Evolutionary conservation across 805 yeast genomes (phyloP).

Genomic region (Yarrowia sp.): DNA sequence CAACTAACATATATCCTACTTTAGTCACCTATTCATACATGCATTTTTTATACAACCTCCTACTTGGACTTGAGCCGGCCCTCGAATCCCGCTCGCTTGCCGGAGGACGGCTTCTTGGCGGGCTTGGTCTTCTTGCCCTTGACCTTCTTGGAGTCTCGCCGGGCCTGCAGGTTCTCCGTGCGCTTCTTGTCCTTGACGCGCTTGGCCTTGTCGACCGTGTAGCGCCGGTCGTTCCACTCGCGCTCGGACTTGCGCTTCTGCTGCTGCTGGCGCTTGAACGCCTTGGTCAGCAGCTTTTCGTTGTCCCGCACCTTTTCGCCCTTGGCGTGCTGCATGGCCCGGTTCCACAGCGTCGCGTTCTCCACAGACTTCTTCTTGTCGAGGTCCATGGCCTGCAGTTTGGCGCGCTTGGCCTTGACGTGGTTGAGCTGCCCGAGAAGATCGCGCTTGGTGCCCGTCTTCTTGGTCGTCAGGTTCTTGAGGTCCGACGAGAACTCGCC

Average conservation of each 20-base stretch:
- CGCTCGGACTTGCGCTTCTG: slow-evolving; percentile 80
- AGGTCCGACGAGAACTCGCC: slow-evolving; percentile 77
- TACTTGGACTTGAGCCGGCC: slow-evolving; percentile 44
- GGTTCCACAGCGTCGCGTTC: slow-evolving; percentile 82
- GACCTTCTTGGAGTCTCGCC: slow-evolving; percentile 82
- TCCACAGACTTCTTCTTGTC: slow-evolving; percentile 55
- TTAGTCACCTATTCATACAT: no score
- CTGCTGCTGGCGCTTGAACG: slow-evolving; percentile 78
- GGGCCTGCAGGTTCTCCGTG: slow-evolving; percentile 82
- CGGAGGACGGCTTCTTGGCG: slow-evolving; percentile 47
- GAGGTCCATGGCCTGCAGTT: slow-evolving; percentile 58
- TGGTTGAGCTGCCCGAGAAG: slow-evolving; percentile 74
- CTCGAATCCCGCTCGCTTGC: slow-evolving; percentile 84
- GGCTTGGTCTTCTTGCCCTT: slow-evolving; percentile 70
- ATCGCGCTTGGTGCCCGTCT: slow-evolving; percentile 77
- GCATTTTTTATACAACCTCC: no score
- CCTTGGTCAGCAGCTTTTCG: slow-evolving; percentile 80
- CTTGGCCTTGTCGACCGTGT: slow-evolving; percentile 69
- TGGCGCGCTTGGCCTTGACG: slow-evolving; percentile 70
- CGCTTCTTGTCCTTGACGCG: slow-evolving; percentile 79
- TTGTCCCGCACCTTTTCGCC: slow-evolving; percentile 87
- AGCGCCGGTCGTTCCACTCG: slow-evolving; percentile 91
- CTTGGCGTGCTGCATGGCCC: slow-evolving; percentile 79
- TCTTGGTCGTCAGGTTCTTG: slow-evolving; percentile 52
- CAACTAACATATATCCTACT: no score